Percentiles rank a stretch among this genome's conserved stretches.
Conservation (phyloP, 495 filamentous ascomycete genomes). For the Penicillium samsonianum region DNA sequence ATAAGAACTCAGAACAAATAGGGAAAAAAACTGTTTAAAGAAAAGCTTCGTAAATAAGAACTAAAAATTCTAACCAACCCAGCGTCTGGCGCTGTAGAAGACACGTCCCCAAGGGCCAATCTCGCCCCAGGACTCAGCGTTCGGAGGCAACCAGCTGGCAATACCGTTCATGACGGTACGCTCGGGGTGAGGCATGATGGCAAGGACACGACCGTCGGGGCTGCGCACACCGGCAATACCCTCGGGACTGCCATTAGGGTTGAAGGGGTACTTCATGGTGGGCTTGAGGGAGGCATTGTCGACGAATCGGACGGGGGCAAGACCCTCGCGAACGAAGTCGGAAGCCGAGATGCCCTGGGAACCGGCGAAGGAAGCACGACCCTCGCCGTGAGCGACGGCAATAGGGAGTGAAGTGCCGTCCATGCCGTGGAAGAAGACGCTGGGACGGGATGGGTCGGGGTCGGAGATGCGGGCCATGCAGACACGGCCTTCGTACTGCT, state of each 20-base stretch:
- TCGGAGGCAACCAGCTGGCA: conserved; percentile 70
- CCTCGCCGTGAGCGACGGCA: conserved; percentile 89
- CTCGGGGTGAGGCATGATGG: conserved; percentile 97
- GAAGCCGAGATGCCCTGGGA: conserved; percentile 37
- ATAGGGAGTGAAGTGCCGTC: conserved; percentile 80
- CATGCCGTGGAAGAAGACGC: conserved; percentile 96
- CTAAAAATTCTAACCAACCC: conserved; percentile 65
- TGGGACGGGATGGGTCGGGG: conserved; percentile 55
- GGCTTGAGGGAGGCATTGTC: conserved; percentile 70
- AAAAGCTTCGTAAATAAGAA: conserved; percentile 8
- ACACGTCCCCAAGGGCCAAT: conserved; percentile 85
- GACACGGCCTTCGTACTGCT: conserved; percentile 91
- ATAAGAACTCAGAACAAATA: conserved; percentile 1
- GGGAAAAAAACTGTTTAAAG: neutral
- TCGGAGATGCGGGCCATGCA: conserved; percentile 83
- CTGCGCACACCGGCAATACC: conserved; percentile 84
- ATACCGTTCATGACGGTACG: conserved; percentile 84
- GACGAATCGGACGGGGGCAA: conserved; percentile 77
- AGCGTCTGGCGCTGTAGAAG: conserved; percentile 78
- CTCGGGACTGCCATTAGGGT: conserved; percentile 88
- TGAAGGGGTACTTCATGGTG: conserved; percentile 84
- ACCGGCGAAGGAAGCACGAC: conserved; percentile 72
- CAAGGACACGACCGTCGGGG: conserved; percentile 80
- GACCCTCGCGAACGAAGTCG: conserved; percentile 59
- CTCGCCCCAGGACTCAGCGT: conserved; percentile 74